Percentiles rank a stretch among this genome's conserved stretches.
phyloP scores from a whole-genome alignment of 371 early-diverging fungal species.

The Paraphysoderma sedebokerense region DNA sequence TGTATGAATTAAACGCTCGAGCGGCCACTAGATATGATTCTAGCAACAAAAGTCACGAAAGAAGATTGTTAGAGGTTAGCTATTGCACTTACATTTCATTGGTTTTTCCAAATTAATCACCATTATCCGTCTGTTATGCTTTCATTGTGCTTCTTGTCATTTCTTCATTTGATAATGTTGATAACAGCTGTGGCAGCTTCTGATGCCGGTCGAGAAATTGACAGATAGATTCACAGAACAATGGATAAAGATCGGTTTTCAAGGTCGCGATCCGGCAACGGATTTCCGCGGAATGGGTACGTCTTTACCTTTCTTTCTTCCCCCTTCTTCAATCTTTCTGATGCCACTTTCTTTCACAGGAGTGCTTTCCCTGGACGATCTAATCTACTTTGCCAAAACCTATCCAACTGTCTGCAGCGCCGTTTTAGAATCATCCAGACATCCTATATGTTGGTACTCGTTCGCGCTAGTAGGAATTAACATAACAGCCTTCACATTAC shows the following conservation, averaged over 20 bases:
- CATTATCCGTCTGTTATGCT: no score
- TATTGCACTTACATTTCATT: not conserved
- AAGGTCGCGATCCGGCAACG: constrained; percentile 66
- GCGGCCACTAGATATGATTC: constrained; percentile 49
- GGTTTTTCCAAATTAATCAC: not conserved
- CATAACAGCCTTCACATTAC: constrained; percentile 47
- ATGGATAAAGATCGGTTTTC: constrained; percentile 60
- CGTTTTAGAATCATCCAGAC: constrained; percentile 32
- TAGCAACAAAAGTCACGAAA: constrained; percentile 38
- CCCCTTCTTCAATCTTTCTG: no score
- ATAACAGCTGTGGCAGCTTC: constrained; percentile 41
- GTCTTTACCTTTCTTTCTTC: not conserved
- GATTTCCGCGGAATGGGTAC: constrained; percentile 76
- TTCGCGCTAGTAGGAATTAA: constrained; percentile 70
- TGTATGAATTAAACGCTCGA: constrained; percentile 35
- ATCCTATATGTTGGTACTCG: constrained; percentile 40
- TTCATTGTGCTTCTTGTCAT: no score
- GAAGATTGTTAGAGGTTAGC: constrained; percentile 37
- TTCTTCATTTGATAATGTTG: no score
- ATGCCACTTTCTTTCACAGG: no score
- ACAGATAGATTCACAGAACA: constrained; percentile 30
- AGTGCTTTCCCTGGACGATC: constrained; percentile 51
- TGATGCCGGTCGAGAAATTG: constrained; percentile 40
- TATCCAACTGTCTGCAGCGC: constrained; percentile 32
- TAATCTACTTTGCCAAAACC: constrained; percentile 41